Base-by-base conservation (phyloP, 306 rosid genomes). In the Quercus bicolor region DNA sequence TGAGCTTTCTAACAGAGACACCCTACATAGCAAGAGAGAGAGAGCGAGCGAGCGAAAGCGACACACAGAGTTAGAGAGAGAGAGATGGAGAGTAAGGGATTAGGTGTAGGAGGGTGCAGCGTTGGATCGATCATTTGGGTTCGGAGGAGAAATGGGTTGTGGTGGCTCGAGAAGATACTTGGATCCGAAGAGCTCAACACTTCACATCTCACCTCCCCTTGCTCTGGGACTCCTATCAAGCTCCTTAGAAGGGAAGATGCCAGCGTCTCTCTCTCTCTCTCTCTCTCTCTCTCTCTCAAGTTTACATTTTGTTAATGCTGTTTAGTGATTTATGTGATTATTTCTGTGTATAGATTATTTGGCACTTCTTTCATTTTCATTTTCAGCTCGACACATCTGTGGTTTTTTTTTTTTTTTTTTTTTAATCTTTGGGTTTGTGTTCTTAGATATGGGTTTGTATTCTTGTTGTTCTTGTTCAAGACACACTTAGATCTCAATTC, bases 141-240 rank as follows among this genome's bases (percentile, higher is more conserved):
- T 15, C 78, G 89, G 78, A 78, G 91, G 83, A 81, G 91, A 81
- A 88, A 88, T 56, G 91, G 91, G 14, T 88, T 89, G 6, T 85
- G 91, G 91, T 88, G 91, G 91, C 91, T 88, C 20, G 91, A 88
- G 80, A 85, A 88, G 83, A 88, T 88, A 28, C 77, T 88, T 69
- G 89, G 91, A 18, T 82, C 88, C 12, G 89, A 88, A 18, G 91
- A 88, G 80, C 89, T 85, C 53, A 79, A 89, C 34, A 60, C 86
- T 24, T 88, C 91, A 75, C 85, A 88, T 77, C 91, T 88, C 69
- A 85, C 89, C n/a, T 88, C 91, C 53, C 91, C 91, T 53, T 88
- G 89, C 73, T 88, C 91, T 10, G 88, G 91, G 70, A 88, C 91
- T 52, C 91, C 91, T 15, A 89, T 88, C 56, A 88, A 88, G 86